A percentile compares a stretch with the other conserved stretches of the same genome.
Conservation (phyloP, 1,139 yeast species). For the Suhomyces bokatorum region DNA sequence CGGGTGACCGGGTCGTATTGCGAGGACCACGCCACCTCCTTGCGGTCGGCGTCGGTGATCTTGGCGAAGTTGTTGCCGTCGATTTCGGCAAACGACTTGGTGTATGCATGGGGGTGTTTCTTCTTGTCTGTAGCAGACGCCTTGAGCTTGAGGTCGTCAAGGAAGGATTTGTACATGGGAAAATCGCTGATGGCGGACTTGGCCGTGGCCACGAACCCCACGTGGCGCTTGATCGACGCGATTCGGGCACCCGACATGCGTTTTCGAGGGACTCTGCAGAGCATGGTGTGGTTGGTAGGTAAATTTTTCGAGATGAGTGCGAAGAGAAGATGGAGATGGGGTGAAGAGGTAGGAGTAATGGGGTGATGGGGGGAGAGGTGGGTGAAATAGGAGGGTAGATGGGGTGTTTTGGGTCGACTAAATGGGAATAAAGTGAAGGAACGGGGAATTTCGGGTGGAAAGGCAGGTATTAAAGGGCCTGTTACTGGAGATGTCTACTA, state of each 20-base stretch:
- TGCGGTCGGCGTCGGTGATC: slow-evolving; percentile 21
- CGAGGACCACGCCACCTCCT: slow-evolving; percentile 38
- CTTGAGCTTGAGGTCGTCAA: slow-evolving; percentile 16
- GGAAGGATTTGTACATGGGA: slow-evolving; percentile 17
- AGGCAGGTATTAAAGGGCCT: no score
- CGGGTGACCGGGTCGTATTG: slow-evolving; percentile 45
- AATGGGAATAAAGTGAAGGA: no score
- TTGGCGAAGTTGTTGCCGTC: slow-evolving; percentile 16
- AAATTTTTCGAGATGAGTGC: slow-evolving; percentile 9
- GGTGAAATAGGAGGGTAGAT: not conserved
- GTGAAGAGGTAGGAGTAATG: not conserved
- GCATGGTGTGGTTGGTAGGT: slow-evolving; percentile 5
- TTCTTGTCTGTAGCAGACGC: slow-evolving; percentile 8
- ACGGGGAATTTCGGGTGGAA: no score
- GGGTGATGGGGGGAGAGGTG: not conserved
- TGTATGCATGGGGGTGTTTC: slow-evolving; percentile 15
- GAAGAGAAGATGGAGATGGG: slow-evolving; percentile 8
- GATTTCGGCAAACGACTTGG: slow-evolving; percentile 27
- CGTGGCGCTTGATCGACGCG: slow-evolving; percentile 3
- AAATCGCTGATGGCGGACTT: slow-evolving; percentile 10
- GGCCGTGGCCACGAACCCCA: slow-evolving; percentile 7
- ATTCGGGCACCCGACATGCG: slow-evolving; percentile 1
- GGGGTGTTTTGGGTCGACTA: no score
- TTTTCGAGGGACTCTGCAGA: slow-evolving; percentile 11
- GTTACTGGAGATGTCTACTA: no score